Base-by-base conservation (phyloP, 148 eudicot species). In the Polygonum aviculare region DNA sequence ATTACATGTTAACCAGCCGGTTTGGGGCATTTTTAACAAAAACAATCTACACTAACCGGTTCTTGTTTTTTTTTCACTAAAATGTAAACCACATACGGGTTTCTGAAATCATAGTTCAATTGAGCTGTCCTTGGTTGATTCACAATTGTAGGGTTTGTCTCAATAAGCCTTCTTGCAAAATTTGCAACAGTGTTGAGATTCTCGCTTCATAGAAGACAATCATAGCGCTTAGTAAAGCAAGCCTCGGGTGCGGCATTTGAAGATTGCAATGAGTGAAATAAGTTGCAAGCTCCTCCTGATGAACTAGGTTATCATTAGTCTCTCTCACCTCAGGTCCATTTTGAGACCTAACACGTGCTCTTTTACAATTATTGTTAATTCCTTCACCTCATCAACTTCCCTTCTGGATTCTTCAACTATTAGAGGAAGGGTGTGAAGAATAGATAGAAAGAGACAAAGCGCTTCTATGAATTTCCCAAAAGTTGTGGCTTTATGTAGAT, bases 301-400 rank as follows among this genome's bases (percentile, higher is more conserved):
- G 92, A 19, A 83, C 77, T 1, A 90, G 90, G 65, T 85, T 80
- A n/a, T 86, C 91, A 72, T 78, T 87, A 51, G 83, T 31, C 81
- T 92, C 97, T 83, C 87, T 92, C 98, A 89, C 83, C 79, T 89
- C 12, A 88, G 82, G 79, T 94, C 98, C 90, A 94, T 89, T 80
- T 92, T 87, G 79, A 90, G 88, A 82, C 92, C 96, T 78, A 92
- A 81, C 74, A 89, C 96, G 77, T 94, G 92, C 79, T 94, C 98
- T 76, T 82, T 90, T n/a, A 83, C 97, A 40, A 94, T 92, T 51
- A 84, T 70, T 3, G 92, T 81, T 79, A 94, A 76, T 69, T 94
- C 98, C 85, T 92, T 94, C 10, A 94, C 97, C 77, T 94, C 98
- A 75, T 94, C 98, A 69, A 91, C 98, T 79, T 94, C 97, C 76